Conservation (phyloP, 2,329 filamentous ascomycete species). For the Colletotrichum noveboracense region DNA sequence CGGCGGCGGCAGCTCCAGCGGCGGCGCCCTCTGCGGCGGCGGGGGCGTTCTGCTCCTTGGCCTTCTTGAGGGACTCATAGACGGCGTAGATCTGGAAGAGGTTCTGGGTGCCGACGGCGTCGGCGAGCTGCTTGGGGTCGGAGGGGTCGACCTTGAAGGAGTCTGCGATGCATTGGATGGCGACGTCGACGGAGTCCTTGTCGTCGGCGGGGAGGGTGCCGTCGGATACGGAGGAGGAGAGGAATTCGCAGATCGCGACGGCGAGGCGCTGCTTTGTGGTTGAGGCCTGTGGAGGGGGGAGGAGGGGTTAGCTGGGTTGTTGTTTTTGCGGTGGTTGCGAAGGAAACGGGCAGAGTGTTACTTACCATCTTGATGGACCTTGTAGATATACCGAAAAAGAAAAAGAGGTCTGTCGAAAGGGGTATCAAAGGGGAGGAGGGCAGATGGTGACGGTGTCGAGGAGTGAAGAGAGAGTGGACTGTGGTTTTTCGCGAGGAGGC, state of each 20-base stretch:
- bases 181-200: conserved; percentile 91
- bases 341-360: background rate
- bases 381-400: background rate
- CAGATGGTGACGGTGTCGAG: background rate
- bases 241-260: conserved; percentile 96
- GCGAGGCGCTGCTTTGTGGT: conserved; percentile 83
- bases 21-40: conserved; percentile 24
- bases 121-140: conserved; percentile 73
- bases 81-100: conserved; percentile 92
- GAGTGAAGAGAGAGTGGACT: background rate
- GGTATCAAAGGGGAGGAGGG: background rate
- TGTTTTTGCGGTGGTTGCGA: background rate
- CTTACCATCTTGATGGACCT: conserved; percentile 16
- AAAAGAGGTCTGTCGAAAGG: background rate
- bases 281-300: conserved; percentile 40
- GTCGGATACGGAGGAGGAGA: conserved; percentile 82
- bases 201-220: conserved; percentile 89
- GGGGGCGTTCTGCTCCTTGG: conserved; percentile 23
- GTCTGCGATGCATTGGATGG: conserved; percentile 91
- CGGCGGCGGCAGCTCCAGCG: conserved; percentile 42
- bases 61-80: conserved; percentile 89
- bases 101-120: conserved; percentile 85
- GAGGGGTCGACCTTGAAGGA: conserved; percentile 93
- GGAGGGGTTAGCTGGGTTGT: background rate
- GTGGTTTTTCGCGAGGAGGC: background rate